Conservation (phyloP, 2,329 filamentous ascomycete species). For the Ophiostoma piceae region DNA sequence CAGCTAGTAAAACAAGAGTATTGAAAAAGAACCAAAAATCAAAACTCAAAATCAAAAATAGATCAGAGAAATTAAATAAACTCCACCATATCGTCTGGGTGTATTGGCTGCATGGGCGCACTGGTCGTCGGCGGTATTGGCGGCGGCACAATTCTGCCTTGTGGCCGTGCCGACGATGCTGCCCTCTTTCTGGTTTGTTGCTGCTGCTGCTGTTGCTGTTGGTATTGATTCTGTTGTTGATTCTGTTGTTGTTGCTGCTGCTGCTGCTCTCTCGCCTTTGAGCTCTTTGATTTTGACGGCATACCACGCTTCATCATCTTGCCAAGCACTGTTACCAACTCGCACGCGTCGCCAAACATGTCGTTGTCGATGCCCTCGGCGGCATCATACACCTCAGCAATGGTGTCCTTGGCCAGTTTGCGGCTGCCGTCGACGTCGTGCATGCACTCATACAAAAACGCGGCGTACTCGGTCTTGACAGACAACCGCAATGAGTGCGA, state of each 20-base stretch:
- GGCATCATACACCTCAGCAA: constrained; percentile 85
- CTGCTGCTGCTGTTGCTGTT: constrained; percentile 9
- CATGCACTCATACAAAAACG: constrained; percentile 88
- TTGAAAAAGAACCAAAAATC: not conserved
- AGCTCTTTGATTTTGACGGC: constrained; percentile 13
- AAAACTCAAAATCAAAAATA: not conserved
- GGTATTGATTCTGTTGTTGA: not conserved
- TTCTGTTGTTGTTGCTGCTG: constrained; percentile 6
- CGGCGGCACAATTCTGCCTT: constrained; percentile 13
- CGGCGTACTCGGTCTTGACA: constrained; percentile 85
- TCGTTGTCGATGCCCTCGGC: constrained; percentile 91
- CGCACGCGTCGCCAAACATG: constrained; percentile 87
- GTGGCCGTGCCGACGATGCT: not conserved
- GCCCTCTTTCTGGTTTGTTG: constrained; percentile 8
- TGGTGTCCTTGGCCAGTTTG: constrained; percentile 71
- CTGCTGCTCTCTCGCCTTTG: not conserved
- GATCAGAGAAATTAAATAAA: constrained; percentile 17
- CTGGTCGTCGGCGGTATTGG: constrained; percentile 21
- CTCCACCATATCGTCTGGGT: constrained; percentile 22
- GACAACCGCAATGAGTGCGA: constrained; percentile 86
- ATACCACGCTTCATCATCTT: constrained; percentile 61
- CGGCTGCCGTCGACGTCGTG: constrained; percentile 75
- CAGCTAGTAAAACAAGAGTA: constrained; percentile 15
- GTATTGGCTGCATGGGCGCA: constrained; percentile 17
- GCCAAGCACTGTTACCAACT: constrained; percentile 77